A percentile compares a stretch with the other conserved stretches of the same genome.
Evolutionary conservation across 2,329 filamentous ascomycete genomes (phyloP).

Genomic region (Scedosporium aurantiacum): DNA sequence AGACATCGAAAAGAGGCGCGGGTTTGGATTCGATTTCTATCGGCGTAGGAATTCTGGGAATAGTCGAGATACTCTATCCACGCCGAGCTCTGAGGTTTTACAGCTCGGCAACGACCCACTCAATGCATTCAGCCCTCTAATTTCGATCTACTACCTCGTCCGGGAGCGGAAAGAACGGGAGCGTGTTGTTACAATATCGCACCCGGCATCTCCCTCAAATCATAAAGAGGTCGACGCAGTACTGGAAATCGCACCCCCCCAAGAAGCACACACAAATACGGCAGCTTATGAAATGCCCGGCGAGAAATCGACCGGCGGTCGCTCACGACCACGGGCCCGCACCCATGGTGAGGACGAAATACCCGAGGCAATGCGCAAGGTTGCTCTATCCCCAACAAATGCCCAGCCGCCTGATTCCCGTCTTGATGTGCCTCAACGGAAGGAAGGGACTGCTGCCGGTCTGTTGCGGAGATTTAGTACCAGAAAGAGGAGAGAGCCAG

Average conservation of each 20-base stretch:
- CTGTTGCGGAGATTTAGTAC: constrained; percentile 87
- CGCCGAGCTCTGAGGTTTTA: constrained; percentile 76
- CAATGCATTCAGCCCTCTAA: constrained; percentile 83
- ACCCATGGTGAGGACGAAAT: constrained; percentile 94
- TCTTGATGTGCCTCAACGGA: constrained; percentile 64
- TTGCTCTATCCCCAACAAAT: constrained; percentile 29
- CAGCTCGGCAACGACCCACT: constrained; percentile 75
- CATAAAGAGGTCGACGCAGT: constrained; percentile 37
- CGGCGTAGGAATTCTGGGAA: constrained; percentile 82
- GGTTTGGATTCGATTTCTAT: constrained; percentile 91
- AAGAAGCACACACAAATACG: constrained; percentile 80
- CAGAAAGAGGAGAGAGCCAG: constrained; percentile 59
- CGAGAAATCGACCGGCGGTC: constrained; percentile 73
- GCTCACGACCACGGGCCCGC: constrained; percentile 72
- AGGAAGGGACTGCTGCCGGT: constrained; percentile 77
- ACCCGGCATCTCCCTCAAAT: constrained; percentile 17
- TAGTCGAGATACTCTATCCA: constrained; percentile 76
- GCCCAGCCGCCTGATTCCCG: constrained; percentile 18
- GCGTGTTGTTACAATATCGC: constrained; percentile 15
- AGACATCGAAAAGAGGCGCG: constrained; percentile 71
- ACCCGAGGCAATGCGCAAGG: constrained; percentile 58
- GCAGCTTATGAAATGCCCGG: constrained; percentile 79
- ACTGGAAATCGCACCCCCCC: constrained; percentile 68
- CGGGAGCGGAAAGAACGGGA: constrained; percentile 87
- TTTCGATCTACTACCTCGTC: constrained; percentile 95